Percentiles rank a stretch among this genome's conserved stretches.
phyloP scores from a whole-genome alignment of 768 basidiomycete species.

The Suillus placidus region DNA sequence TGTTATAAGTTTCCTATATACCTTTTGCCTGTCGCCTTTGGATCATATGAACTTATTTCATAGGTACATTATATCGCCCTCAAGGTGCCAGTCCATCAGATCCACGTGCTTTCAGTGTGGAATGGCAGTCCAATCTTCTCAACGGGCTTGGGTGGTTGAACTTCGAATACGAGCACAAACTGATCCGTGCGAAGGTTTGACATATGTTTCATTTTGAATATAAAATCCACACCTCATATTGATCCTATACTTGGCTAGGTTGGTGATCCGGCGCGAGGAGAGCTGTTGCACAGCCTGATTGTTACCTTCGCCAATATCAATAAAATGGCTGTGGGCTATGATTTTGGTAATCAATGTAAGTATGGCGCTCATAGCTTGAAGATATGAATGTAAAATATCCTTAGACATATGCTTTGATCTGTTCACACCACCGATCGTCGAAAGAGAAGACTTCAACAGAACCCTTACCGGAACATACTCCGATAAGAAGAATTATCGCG shows the following conservation, averaged over 20 bases:
- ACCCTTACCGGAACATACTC: slow-evolving; percentile 41
- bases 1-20: slow-evolving; percentile 43
- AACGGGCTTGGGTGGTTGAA: slow-evolving; percentile 53
- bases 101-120: slow-evolving; percentile 64
- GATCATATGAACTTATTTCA: not conserved
- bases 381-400: slow-evolving; percentile 17
- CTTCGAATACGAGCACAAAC: slow-evolving; percentile 71
- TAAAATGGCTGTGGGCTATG: slow-evolving; percentile 61
- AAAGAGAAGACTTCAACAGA: slow-evolving; percentile 60
- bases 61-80: slow-evolving; percentile 34
- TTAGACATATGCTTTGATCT: slow-evolving; percentile 72
- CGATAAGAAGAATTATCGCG: slow-evolving; percentile 50
- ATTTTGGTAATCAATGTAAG: slow-evolving; percentile 65
- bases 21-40: not conserved
- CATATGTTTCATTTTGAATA: slow-evolving; percentile 5
- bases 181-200: slow-evolving; percentile 61
- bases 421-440: slow-evolving; percentile 63
- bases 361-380: slow-evolving; percentile 14
- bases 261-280: slow-evolving; percentile 56
- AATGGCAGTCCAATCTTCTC: slow-evolving; percentile 62
- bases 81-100: slow-evolving; percentile 26
- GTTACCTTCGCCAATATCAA: slow-evolving; percentile 61
- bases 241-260: slow-evolving; percentile 42
- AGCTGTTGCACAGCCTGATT: slow-evolving; percentile 51
- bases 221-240: not conserved